Percentiles rank a stretch among this genome's conserved stretches.
Evolutionary conservation across 768 basidiomycete species (phyloP).

Genomic region (Rickenella mellea): DNA sequence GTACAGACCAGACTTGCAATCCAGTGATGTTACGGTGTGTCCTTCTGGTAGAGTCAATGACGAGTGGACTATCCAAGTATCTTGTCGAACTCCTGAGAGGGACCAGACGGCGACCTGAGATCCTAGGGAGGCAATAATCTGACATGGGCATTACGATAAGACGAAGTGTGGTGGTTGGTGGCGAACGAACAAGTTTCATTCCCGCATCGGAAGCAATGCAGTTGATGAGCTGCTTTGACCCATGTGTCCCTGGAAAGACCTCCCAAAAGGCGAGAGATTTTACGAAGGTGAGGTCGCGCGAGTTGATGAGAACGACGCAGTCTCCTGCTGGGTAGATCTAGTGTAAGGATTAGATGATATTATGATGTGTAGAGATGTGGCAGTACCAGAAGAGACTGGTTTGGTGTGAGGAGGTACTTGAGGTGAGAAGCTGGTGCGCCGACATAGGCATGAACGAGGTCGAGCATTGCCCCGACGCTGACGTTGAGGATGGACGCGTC

Average conservation of each 20-base stretch:
- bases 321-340: constrained; percentile 71
- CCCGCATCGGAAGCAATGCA: constrained; percentile 65
- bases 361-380: neutral
- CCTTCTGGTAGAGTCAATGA: constrained; percentile 56
- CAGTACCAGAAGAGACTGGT: constrained; percentile 43
- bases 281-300: constrained; percentile 51
- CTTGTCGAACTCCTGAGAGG: constrained; percentile 53
- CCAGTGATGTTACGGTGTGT: constrained; percentile 49
- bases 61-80: constrained; percentile 75
- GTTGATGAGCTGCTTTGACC: constrained; percentile 36
- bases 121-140: constrained; percentile 71
- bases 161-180: constrained; percentile 1
- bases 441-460: constrained; percentile 34
- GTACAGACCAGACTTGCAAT: constrained; percentile 62
- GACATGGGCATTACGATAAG: constrained; percentile 1
- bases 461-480: constrained; percentile 28
- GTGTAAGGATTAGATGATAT: constrained; percentile 6
- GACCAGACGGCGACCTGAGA: constrained; percentile 69
- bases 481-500: neutral
- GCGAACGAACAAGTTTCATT: constrained; percentile 71
- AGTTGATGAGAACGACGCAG: constrained; percentile 61
- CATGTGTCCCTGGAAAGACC: constrained; percentile 56
- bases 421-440: constrained; percentile 46
- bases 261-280: constrained; percentile 75
- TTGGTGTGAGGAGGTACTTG: constrained; percentile 47